Percentiles rank a stretch among this genome's conserved stretches.
Conservation (phyloP, 2,329 filamentous ascomycete genomes). For the Cordyceps farinosa region DNA sequence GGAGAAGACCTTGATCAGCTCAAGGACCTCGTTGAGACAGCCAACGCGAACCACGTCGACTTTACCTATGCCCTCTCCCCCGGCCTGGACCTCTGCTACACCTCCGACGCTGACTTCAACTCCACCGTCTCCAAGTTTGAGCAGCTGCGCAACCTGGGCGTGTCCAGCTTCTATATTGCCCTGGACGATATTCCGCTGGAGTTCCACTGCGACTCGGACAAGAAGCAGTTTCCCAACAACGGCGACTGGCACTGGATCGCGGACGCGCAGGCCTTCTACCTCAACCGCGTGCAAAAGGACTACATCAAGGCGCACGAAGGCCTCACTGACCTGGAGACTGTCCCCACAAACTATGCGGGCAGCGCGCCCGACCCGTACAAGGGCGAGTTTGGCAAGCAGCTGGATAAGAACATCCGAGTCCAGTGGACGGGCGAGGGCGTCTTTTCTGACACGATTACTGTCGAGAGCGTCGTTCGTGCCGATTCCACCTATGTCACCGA, state of each 20-base stretch:
- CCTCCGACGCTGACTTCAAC: slow-evolving; percentile 20
- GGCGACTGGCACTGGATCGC: slow-evolving; percentile 17
- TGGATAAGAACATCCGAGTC: slow-evolving; percentile 18
- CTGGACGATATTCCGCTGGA: slow-evolving; percentile 20
- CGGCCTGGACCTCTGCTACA: slow-evolving; percentile 20
- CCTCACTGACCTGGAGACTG: slow-evolving; percentile 19
- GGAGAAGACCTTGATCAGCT: slow-evolving; percentile 18
- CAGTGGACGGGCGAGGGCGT: slow-evolving; percentile 21
- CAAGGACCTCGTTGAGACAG: slow-evolving; percentile 19
- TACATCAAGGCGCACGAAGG: slow-evolving; percentile 18
- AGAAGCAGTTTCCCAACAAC: slow-evolving; percentile 6
- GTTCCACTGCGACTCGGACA: slow-evolving; percentile 20
- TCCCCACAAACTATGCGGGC: slow-evolving; percentile 20
- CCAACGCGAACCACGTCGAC: slow-evolving; percentile 21
- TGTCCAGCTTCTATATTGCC: slow-evolving; percentile 20
- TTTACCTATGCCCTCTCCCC: slow-evolving; percentile 21
- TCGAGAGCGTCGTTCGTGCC: slow-evolving; percentile 17
- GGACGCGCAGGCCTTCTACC: slow-evolving; percentile 18
- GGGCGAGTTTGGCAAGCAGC: slow-evolving; percentile 17
- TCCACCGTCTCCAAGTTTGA: slow-evolving; percentile 20
- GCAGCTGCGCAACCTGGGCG: slow-evolving; percentile 20
- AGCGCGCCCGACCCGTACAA: slow-evolving; percentile 19
- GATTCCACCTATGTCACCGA: slow-evolving; percentile 18
- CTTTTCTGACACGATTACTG: slow-evolving; percentile 19
- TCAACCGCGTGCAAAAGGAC: slow-evolving; percentile 20